These are phyloP conservation scores for Areca catechu DNA, from an alignment of 176 grass and related monocot genomes.

Conservation along the genomic window DNA sequence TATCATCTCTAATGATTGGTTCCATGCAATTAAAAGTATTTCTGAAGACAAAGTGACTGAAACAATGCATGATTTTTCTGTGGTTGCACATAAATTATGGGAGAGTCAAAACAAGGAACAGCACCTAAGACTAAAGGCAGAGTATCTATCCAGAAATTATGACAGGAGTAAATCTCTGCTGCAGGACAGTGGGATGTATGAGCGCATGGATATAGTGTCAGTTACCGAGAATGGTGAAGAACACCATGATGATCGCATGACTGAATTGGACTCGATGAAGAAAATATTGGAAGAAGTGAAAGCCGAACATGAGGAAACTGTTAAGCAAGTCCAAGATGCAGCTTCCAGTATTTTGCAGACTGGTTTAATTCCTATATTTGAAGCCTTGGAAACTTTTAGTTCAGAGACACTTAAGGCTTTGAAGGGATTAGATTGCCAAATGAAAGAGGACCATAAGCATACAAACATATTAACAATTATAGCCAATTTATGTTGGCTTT, in stretches of 20 bases:
- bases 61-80: constrained; percentile 37
- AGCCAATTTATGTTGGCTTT: too few relatives aligned
- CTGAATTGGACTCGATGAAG: constrained; percentile 28
- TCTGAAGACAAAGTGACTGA: constrained; percentile 41
- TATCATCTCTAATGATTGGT: constrained; percentile 77
- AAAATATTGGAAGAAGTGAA: constrained; percentile 49
- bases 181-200: constrained; percentile 16
- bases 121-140: constrained; percentile 28
- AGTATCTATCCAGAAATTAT: constrained; percentile 34
- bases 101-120: constrained; percentile 55
- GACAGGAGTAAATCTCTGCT: constrained; percentile 24
- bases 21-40: constrained; percentile 41
- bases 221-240: constrained; percentile 4
- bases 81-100: constrained; percentile 27
- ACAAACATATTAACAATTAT: too few relatives aligned
- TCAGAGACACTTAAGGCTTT: constrained; percentile 30
- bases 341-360: constrained; percentile 43
- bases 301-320: constrained; percentile 30
- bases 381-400: constrained; percentile 48
- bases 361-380: constrained; percentile 47
- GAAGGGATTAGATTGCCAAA: constrained; percentile 32
- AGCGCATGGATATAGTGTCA: constrained; percentile 22
- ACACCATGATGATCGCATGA: constrained; percentile 17
- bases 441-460: constrained; percentile 5
- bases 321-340: constrained; percentile 30